Conservation (phyloP, 2,329 filamentous ascomycete genomes). For the Trichoderma asperellum region DNA sequence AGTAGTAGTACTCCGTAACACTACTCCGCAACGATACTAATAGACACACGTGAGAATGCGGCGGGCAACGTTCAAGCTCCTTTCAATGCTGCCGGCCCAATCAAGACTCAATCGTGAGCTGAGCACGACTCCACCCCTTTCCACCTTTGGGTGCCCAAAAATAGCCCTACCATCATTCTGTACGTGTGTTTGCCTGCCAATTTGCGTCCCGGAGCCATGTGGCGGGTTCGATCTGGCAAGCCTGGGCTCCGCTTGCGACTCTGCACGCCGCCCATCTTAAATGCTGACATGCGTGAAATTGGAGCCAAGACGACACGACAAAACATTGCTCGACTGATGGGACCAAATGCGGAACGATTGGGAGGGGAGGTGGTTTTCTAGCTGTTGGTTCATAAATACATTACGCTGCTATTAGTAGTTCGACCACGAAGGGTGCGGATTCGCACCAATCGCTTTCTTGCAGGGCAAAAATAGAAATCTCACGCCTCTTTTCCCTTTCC, state of each 20-base stretch:
- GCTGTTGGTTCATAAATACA: background rate
- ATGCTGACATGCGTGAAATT: slow-evolving; percentile 21
- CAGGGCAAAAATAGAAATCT: slow-evolving; percentile 25
- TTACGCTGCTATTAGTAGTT: background rate
- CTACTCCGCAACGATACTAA: too few relatives aligned
- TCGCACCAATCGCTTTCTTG: background rate
- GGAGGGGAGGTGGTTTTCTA: background rate
- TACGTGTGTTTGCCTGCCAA: background rate
- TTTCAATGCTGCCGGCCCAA: background rate
- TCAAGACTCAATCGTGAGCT: slow-evolving; percentile 13
- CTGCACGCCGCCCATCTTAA: slow-evolving; percentile 18
- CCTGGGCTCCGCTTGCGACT: slow-evolving; percentile 12
- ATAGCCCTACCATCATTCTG: slow-evolving; percentile 10
- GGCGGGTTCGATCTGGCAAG: slow-evolving; percentile 16
- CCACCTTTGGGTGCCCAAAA: slow-evolving; percentile 22
- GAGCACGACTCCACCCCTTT: slow-evolving; percentile 9
- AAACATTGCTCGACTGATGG: slow-evolving; percentile 12
- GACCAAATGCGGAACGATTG: slow-evolving; percentile 7
- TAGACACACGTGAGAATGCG: slow-evolving; percentile 6
- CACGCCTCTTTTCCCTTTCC: background rate
- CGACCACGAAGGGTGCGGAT: background rate
- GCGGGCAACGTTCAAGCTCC: background rate
- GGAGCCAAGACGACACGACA: background rate
- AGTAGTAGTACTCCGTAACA: background rate
- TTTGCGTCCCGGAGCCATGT: slow-evolving; percentile 11